phyloP scores from a whole-genome alignment of 306 rosid genomes.

The Pyrus pyrifolia region DNA sequence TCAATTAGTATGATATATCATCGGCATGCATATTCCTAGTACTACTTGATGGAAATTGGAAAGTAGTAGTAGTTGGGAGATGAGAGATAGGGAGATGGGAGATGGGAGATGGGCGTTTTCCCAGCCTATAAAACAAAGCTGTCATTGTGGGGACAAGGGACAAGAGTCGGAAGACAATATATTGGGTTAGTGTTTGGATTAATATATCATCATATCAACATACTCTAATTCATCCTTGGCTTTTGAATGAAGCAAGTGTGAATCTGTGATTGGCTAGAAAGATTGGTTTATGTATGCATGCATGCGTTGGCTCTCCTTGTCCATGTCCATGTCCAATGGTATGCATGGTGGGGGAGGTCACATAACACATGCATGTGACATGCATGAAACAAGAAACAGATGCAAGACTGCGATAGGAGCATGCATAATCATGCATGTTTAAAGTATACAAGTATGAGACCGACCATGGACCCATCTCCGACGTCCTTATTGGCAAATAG shows the following conservation, averaged over 20 bases:
- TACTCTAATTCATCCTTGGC: neutral
- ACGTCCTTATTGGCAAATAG: conserved; percentile 33
- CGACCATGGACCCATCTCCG: conserved; percentile 60
- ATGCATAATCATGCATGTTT: neutral
- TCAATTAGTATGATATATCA: neutral
- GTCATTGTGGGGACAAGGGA: neutral
- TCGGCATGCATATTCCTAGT: neutral
- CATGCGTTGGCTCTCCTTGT: conserved; percentile 3
- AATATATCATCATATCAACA: neutral
- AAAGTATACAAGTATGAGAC: conserved; percentile 32
- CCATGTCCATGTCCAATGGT: neutral
- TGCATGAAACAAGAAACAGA: conserved; percentile 4
- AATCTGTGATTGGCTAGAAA: neutral
- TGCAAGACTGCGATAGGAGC: neutral
- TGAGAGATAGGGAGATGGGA: too few species aligned
- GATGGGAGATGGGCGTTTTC: neutral
- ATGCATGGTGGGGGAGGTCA: conserved; percentile 9
- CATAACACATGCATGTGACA: neutral
- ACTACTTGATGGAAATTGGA: neutral
- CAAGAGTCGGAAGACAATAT: neutral
- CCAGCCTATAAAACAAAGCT: neutral
- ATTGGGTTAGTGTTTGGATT: neutral
- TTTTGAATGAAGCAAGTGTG: neutral
- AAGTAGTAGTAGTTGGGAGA: neutral
- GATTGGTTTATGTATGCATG: neutral